Percentiles rank a stretch among this genome's conserved stretches.
These are phyloP conservation scores for Lachnellula occidentalis DNA, from an alignment of 2,329 filamentous ascomycete genomes.

Conservation along the genomic window DNA sequence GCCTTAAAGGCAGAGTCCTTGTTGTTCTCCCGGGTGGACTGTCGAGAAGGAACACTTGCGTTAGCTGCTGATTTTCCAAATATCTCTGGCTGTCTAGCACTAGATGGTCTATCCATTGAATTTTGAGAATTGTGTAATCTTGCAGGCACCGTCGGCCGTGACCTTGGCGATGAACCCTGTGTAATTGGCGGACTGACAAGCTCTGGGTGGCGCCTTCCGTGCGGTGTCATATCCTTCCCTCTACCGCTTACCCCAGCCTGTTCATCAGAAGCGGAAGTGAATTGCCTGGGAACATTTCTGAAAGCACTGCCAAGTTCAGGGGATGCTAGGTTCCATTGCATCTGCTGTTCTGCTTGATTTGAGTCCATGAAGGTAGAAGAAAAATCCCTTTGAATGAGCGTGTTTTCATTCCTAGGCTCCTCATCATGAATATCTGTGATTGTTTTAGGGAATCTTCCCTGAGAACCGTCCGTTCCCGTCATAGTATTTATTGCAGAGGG, in stretches of 20 bases:
- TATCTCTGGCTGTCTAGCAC: neutral
- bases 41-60: neutral
- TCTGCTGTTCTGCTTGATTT: constrained; percentile 2
- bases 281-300: neutral
- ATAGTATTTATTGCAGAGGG: constrained; percentile 5
- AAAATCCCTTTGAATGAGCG: too few species aligned
- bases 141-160: neutral
- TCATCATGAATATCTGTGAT: neutral
- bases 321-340: neutral
- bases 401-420: neutral
- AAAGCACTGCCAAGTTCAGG: neutral
- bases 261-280: neutral
- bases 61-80: neutral
- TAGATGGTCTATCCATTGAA: neutral
- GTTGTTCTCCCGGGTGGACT: neutral
- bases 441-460: neutral
- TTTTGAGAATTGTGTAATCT: constrained; percentile 5
- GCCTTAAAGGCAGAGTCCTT: neutral
- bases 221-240: neutral
- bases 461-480: constrained; percentile 1
- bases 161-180: neutral
- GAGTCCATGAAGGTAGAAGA: constrained; percentile 2
- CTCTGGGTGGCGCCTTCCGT: neutral
- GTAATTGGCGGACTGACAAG: neutral
- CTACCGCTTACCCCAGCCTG: neutral